Evolutionary conservation across 306 rosid genomes (phyloP), one percentile per base, ranked within the genome.

Genomic region (Vicia sativa): DNA sequence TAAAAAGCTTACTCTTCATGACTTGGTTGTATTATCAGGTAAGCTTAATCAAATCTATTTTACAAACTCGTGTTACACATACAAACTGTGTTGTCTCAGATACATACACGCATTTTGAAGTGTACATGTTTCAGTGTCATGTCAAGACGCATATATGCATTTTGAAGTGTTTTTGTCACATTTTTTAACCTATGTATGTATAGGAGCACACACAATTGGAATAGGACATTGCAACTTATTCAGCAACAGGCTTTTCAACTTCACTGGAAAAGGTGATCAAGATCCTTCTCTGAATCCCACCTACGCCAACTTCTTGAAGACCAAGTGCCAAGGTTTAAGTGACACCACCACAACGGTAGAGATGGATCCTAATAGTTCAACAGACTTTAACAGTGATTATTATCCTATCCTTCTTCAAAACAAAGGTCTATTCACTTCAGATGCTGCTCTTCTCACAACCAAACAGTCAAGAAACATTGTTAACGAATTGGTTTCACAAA

Each of bases 201-300:
- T 31, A 85, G 90, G 93, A 19, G 74, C 43, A 29, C 95, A 87
- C 80, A 85, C 85, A 28, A 76, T 87, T 50, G 93, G 93, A 67
- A 1, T 72, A 6, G 80, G 72, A 0, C 88, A 85, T 12, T 87
- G 93, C 76, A 62, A 23, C 34, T 9, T 23, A 4, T 74, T 87
- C 79, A 79, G 78, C 43, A 65, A 19, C 14, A 80, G 92, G 65
- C 84, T 84, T 6, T 87, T 66, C 81, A 84, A 87, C 77, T 84
- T 84, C 74, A 87, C 78, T 1, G 84, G 89, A 59, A 84, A 67
- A 67, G 87, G 87, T 7, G 89, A 87, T 57, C 84, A 84, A 65
- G 92, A 87, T 52, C 86, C 89, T 15, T 78, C 87, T 13, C 14
- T 87, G 61, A 7, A 87, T 54, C 25, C 92, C 0, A 72, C 58